Base-by-base conservation (phyloP, 2,329 filamentous ascomycete genomes). In the Phialophora expanda region DNA sequence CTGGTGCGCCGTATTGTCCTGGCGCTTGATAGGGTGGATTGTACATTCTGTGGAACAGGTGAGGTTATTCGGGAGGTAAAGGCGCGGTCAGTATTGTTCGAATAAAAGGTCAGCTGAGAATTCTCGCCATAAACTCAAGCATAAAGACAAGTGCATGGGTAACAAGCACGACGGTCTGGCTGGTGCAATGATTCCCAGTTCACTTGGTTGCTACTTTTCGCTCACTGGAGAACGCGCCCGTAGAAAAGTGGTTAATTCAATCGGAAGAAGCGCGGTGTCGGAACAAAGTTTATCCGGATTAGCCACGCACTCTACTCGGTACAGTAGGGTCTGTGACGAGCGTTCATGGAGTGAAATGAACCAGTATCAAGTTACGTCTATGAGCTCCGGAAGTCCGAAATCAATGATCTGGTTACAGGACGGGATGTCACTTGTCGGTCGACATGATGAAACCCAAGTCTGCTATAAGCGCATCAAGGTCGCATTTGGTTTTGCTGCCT, bases 1-100 rank as follows among this genome's bases (percentile, higher is more conserved):
- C 90, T 74, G 90, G 89, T 65, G 87, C 85, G 74, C 89, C 90
- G 82, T 93, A 96, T 56, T 87, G 86, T 69, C 76, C 76, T 24
- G 78, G 75, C 38, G 64, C 67, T 61, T 68, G 66, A 51, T 68
- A 68, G n/a, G 50, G 34, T 32, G 66, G 66, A 54, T 68, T 68
- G 63, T 66, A 68, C 66, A 68, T 68, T 22, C 20, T 56, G 26
- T 28, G 56, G 48, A 5, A 11, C 7, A 56, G 6, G 38, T 44
- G 56, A 56, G 22, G 38, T 20, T 44, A n/a, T 6, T 44, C 38
- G 17, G 2, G 38, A 20, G 17, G 38, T 20, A 44, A 44, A 44
- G 38, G 14, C 14, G 17, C 7, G 38, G 6, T 44, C 14, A 20
- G 38, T n/a, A 11, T n/a, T 6, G 7, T n/a, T n/a, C 38, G 38